Conservation (phyloP, 345 rosid species). For the Barbarea vulgaris region DNA sequence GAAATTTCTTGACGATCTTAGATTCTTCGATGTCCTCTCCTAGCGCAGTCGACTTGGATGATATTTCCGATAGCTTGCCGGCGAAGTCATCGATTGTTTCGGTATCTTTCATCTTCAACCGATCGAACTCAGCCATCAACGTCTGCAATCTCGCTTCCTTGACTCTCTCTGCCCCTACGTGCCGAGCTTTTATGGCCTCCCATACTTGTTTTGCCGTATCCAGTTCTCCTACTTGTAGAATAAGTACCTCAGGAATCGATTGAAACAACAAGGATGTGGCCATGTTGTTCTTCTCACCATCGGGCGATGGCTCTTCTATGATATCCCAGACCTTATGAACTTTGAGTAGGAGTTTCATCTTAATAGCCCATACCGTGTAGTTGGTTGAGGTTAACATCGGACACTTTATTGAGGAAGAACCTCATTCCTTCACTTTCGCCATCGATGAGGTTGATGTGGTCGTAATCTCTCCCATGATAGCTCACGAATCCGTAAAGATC, state of each 20-base stretch:
- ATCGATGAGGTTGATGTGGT: too few relatives aligned
- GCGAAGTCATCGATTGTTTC: neutral
- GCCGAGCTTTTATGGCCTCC: neutral
- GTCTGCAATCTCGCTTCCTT: neutral
- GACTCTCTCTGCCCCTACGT: neutral
- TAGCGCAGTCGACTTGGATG: neutral
- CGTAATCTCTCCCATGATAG: too few relatives aligned
- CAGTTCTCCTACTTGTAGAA: neutral
- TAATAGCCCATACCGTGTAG: neutral
- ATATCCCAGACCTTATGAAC: neutral
- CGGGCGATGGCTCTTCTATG: accelerated
- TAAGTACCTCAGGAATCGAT: neutral
- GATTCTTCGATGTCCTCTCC: neutral
- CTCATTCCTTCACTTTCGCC: too few relatives aligned
- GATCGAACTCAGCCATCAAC: neutral
- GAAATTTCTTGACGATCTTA: neutral
- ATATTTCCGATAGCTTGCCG: neutral
- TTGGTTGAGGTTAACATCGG: neutral
- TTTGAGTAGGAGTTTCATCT: neutral
- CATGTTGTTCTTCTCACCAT: neutral
- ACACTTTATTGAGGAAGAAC: neutral
- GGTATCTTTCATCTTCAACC: neutral
- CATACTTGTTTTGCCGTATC: neutral
- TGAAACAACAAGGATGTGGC: neutral
- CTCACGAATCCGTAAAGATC: too few relatives aligned